Base-by-base conservation (phyloP, 768 basidiomycete genomes). In the Termitomyces sp. region DNA sequence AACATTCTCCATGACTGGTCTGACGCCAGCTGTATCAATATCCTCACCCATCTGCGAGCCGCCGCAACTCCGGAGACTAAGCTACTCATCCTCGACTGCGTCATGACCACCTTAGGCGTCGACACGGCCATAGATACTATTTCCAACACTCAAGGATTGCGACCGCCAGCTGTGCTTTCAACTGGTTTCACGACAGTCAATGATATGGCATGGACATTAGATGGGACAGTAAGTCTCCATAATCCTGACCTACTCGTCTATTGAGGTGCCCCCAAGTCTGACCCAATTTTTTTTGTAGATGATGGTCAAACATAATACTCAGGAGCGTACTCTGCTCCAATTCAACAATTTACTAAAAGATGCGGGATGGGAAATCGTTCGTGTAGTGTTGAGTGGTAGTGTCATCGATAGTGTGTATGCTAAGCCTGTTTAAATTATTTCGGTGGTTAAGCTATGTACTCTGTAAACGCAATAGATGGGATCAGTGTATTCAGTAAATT, bases 1-100 rank as follows among this genome's bases (percentile, higher is more conserved):
- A 77, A 80, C 11, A 77, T 87, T 45, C 72, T 84, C 43, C 86
- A 87, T 60, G 84, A 88, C 62, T 87, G 86, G 85, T 77, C 85
- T 0, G 82, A 86, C 60, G 67, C 63, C 42, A 70, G 71, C 57
- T 65, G 65, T 21, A 48, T 65, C 44, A 72, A 71, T 42, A 75
- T 81, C 58, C 66, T 82, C 14, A 56, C 57, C 5, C 65, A 72
- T 3, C 66, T 81, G 11, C 67, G 75, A 41, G 66, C 57, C 3
- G 77, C 73, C 0, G 76, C 79, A 0, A 54, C 46, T 0, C 62
- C 72, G 0, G 43, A 64, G 1, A 80, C 78, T 12, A 74, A 65
- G 27, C 68, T 82, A 16, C 44, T 82, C 29, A 42, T 81, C 7
- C 64, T 78, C 21, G 81, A 82, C 35, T 70, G 66, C 48, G 62